Conservation (phyloP, 768 basidiomycete species). For the Nidularia pulvinata region DNA sequence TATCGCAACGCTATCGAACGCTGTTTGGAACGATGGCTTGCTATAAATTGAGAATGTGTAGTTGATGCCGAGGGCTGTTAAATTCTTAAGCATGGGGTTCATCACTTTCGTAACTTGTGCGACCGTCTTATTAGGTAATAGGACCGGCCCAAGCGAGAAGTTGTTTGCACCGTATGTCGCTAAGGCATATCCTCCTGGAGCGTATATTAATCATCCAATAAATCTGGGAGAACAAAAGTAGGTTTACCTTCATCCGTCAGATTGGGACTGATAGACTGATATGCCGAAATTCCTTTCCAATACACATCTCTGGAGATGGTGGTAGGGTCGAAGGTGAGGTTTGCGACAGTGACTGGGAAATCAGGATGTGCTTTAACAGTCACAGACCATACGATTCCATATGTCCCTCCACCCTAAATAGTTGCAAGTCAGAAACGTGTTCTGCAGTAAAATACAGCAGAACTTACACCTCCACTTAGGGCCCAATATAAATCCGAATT, state of each 20-base stretch:
- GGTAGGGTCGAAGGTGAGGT: not conserved
- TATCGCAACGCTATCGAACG: not conserved
- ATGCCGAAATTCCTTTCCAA: not conserved
- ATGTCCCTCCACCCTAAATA: conserved; percentile 7
- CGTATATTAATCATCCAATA: not conserved
- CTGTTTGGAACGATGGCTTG: not conserved
- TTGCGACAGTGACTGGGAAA: not conserved
- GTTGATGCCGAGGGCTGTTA: not conserved
- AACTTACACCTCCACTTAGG: conserved; percentile 21
- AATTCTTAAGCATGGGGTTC: not conserved
- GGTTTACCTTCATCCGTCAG: not conserved
- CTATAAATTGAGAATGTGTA: not conserved
- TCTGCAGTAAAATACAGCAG: not conserved
- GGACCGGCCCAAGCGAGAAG: not conserved
- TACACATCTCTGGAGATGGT: not conserved
- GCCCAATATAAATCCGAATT: conserved; percentile 40
- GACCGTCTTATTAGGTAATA: not conserved
- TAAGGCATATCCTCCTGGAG: too few relatives aligned
- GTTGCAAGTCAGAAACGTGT: not conserved
- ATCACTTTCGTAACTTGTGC: not conserved
- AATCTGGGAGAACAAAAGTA: not conserved
- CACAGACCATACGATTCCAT: conserved; percentile 9
- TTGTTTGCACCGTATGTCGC: too few relatives aligned
- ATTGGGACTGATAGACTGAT: not conserved
- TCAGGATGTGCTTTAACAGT: conserved; percentile 16